These are phyloP conservation scores for Elsinoe batatas DNA, from an alignment of 2,329 filamentous ascomycete species.

Conservation along the genomic window DNA sequence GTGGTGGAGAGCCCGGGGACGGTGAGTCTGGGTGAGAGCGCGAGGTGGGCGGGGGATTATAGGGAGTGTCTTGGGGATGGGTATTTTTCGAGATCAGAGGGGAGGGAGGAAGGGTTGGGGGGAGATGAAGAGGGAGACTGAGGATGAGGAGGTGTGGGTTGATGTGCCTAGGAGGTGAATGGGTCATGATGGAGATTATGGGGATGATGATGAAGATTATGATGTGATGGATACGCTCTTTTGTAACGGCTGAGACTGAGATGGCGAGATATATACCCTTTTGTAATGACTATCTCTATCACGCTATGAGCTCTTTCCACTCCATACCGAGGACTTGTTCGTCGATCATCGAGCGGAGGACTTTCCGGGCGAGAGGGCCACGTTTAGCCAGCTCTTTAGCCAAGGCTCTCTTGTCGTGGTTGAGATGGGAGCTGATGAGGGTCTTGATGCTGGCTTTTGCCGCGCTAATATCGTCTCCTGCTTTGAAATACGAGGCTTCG, in stretches of 20 bases:
- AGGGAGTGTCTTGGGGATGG: constrained; percentile 8
- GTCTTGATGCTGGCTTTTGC: neutral
- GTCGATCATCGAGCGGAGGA: neutral
- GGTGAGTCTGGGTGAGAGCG: neutral
- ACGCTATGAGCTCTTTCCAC: neutral
- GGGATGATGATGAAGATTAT: neutral
- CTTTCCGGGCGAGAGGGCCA: neutral
- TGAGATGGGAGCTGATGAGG: neutral
- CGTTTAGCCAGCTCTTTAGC: neutral
- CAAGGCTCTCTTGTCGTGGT: neutral
- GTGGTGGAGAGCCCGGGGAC: neutral
- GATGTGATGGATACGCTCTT: neutral
- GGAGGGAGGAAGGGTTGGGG: constrained; percentile 29
- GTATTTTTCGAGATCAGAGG: constrained; percentile 15
- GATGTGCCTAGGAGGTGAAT: neutral
- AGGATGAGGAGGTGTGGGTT: constrained; percentile 4
- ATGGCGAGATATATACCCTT: constrained; percentile 6
- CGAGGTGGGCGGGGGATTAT: constrained; percentile 7
- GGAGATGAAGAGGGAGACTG: constrained; percentile 24
- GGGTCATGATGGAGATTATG: neutral
- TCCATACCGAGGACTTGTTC: neutral
- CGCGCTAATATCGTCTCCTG: neutral
- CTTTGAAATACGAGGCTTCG: neutral
- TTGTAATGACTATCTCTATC: neutral
- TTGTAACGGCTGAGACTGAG: neutral